A percentile compares a stretch with the other conserved stretches of the same genome.
Evolutionary conservation across 495 filamentous ascomycete genomes (phyloP).

Genomic region (Xylaria flabelliformis): DNA sequence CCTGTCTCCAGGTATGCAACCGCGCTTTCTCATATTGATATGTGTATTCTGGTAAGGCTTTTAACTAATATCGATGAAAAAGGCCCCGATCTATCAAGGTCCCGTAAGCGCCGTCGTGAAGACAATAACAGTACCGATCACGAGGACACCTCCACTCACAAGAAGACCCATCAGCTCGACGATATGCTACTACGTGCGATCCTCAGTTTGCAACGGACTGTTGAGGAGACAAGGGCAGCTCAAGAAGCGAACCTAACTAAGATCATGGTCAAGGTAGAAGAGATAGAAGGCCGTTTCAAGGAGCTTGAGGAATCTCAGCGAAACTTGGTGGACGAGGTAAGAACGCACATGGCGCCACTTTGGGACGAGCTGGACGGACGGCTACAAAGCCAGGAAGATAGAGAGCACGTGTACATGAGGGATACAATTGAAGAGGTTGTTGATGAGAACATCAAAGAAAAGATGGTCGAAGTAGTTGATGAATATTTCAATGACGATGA

Average conservation of each 20-base stretch:
- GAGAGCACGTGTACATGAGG: background rate
- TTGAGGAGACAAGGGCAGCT: background rate
- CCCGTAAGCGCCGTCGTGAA: conserved; percentile 6
- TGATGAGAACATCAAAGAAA: conserved; percentile 11
- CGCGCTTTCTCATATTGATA: background rate
- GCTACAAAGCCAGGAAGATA: conserved; percentile 13
- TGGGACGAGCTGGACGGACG: conserved; percentile 12
- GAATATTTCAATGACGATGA: conserved; percentile 8
- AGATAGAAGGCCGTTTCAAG: conserved; percentile 18
- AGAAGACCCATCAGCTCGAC: background rate
- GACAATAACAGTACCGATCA: background rate
- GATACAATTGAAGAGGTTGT: conserved; percentile 16
- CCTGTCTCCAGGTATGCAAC: conserved; percentile 6
- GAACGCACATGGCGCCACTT: conserved; percentile 10
- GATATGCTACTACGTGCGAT: background rate
- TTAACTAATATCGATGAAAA: background rate
- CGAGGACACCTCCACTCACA: background rate
- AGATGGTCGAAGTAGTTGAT: conserved; percentile 15
- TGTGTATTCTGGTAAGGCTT: background rate
- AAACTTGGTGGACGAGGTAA: conserved; percentile 19
- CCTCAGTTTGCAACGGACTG: conserved; percentile 5
- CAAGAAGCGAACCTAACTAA: background rate
- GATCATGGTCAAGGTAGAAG: conserved; percentile 10
- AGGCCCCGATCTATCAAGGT: background rate
- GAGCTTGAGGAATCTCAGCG: conserved; percentile 13